These are phyloP conservation scores for Penicillium sp. DNA, from an alignment of 2,329 filamentous ascomycete genomes.

Conservation along the genomic window DNA sequence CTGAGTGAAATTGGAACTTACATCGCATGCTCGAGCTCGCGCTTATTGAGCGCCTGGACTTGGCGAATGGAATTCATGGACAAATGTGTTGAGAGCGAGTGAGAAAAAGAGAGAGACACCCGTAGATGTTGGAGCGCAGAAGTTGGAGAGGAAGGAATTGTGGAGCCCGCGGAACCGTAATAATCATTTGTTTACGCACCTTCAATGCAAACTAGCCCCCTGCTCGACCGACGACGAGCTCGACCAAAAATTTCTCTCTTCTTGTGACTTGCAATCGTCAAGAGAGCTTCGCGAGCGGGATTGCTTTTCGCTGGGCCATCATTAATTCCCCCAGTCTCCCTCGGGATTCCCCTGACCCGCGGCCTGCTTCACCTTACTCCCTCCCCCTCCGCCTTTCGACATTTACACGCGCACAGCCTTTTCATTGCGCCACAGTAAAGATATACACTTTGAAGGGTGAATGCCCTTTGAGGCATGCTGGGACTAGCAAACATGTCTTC, in stretches of 20 bases:
- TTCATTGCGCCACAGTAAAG: conserved; percentile 7
- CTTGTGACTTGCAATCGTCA: background rate
- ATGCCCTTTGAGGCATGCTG: conserved; percentile 35
- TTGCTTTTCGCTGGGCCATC: background rate
- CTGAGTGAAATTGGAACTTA: conserved; percentile 45
- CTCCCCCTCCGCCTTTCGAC: conserved; percentile 3
- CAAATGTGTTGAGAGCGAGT: conserved; percentile 4
- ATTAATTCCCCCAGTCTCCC: conserved; percentile 9
- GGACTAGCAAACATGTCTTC: conserved; percentile 41
- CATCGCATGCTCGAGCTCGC: conserved; percentile 86
- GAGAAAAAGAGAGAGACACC: background rate
- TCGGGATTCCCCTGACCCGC: conserved; percentile 34
- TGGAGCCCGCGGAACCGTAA: conserved; percentile 30
- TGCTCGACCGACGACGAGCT: conserved; percentile 17
- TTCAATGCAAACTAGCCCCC: conserved; percentile 11
- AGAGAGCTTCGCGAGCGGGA: background rate
- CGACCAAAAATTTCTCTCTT: background rate
- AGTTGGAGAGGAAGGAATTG: conserved; percentile 17
- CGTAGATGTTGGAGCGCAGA: background rate
- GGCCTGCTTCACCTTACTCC: conserved; percentile 19
- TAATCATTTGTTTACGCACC: conserved; percentile 28
- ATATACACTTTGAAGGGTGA: conserved; percentile 35
- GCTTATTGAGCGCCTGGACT: conserved; percentile 89
- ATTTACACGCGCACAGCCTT: conserved; percentile 9
- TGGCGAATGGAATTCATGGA: conserved; percentile 91